These are phyloP conservation scores for Cordyceps farinosa DNA, from an alignment of 2,329 filamentous ascomycete genomes.

Conservation along the genomic window DNA sequence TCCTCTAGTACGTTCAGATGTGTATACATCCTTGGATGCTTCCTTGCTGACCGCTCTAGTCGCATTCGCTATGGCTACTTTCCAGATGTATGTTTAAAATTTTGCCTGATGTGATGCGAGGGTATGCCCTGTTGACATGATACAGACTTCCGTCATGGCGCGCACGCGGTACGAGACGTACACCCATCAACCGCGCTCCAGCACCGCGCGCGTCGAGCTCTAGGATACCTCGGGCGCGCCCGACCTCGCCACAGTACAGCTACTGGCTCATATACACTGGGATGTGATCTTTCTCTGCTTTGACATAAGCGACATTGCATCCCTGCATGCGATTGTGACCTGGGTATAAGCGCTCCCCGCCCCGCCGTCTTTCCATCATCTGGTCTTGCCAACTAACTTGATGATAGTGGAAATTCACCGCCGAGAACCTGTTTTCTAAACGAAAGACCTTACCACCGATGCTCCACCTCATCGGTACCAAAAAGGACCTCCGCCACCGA, in stretches of 20 bases:
- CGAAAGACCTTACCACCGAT: constrained; percentile 23
- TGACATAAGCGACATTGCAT: constrained; percentile 34
- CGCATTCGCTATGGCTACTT: constrained; percentile 37
- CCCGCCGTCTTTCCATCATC: background rate
- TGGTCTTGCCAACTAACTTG: background rate
- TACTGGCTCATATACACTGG: constrained; percentile 35
- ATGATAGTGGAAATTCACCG: constrained; percentile 30
- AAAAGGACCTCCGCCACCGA: constrained; percentile 24
- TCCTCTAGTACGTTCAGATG: constrained; percentile 32
- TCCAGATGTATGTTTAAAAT: constrained; percentile 31
- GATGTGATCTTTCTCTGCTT: constrained; percentile 39
- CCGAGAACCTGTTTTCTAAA: constrained; percentile 27
- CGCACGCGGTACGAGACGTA: constrained; percentile 37
- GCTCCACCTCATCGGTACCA: constrained; percentile 34
- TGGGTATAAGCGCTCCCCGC: constrained; percentile 28
- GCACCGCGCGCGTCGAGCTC: constrained; percentile 32
- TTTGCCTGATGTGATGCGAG: background rate
- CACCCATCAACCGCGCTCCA: constrained; percentile 25
- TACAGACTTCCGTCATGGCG: constrained; percentile 31
- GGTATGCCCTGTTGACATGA: constrained; percentile 12
- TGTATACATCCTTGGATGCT: no score
- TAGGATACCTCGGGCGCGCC: constrained; percentile 40
- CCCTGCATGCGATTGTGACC: constrained; percentile 32
- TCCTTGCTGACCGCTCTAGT: constrained; percentile 24
- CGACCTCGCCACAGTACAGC: constrained; percentile 34